Percentiles rank a stretch among this genome's conserved stretches.
Evolutionary conservation across 306 rosid species (phyloP).

Genomic region (Medicago ruthenica): DNA sequence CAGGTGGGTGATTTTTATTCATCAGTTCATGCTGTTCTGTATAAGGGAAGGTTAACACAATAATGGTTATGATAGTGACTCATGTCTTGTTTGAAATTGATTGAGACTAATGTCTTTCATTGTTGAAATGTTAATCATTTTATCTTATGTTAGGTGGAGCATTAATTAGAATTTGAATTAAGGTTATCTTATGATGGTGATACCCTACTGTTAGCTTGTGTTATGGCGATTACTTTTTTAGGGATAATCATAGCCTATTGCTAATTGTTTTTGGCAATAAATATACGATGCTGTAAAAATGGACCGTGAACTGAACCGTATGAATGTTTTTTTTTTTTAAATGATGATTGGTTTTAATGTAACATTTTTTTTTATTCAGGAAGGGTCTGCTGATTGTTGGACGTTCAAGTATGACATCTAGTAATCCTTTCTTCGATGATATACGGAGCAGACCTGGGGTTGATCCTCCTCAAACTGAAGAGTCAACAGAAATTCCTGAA

Average conservation of each 20-base stretch:
- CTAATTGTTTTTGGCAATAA: not conserved
- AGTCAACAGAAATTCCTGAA: constrained; percentile 66
- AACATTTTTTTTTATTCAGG: constrained; percentile 37
- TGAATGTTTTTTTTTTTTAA: constrained; percentile 17
- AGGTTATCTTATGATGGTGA: not conserved
- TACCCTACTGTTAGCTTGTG: not conserved
- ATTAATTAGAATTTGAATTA: constrained; percentile 16
- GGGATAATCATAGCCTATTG: not conserved
- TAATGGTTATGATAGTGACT: constrained; percentile 19
- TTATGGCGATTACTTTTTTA: constrained; percentile 5
- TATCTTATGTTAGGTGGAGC: constrained; percentile 11
- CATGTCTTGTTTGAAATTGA: constrained; percentile 3
- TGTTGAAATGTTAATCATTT: constrained; percentile 14
- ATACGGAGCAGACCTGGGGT: constrained; percentile 74
- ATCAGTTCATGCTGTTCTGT: not conserved
- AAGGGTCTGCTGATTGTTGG: constrained; percentile 37
- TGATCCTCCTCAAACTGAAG: constrained; percentile 83
- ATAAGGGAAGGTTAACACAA: constrained; percentile 16
- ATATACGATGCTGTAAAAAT: not conserved
- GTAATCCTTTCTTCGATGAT: constrained; percentile 74
- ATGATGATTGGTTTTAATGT: constrained; percentile 3
- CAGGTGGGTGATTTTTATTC: not conserved
- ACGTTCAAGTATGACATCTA: constrained; percentile 61
- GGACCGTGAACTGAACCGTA: not conserved
- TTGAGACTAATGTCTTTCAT: constrained; percentile 1